phyloP scores from a whole-genome alignment of 441 rosid genomes.

The Jatropha podagrica region DNA sequence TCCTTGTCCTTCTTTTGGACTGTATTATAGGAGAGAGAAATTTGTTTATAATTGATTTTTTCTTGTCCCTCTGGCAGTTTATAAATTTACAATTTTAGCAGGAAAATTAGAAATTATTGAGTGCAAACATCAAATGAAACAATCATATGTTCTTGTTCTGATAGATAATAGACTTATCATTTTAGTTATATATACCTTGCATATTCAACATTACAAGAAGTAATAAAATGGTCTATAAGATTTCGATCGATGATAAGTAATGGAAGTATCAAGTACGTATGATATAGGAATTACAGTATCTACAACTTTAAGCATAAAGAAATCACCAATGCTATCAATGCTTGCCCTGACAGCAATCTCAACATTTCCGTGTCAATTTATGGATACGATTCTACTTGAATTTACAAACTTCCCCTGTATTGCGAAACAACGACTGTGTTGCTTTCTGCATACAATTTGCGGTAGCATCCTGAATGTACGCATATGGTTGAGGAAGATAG shows the following conservation, averaged over 20 bases:
- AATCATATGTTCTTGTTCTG: too few species aligned
- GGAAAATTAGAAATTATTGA: too few species aligned
- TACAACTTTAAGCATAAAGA: conserved; percentile 16
- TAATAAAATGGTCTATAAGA: background rate
- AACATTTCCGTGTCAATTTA: conserved; percentile 20
- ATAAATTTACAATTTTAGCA: too few species aligned
- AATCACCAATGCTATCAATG: background rate
- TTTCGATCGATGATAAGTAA: conserved; percentile 13
- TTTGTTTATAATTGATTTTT: too few species aligned
- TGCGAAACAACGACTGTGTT: conserved; percentile 19
- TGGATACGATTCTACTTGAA: conserved; percentile 31
- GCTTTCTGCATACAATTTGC: conserved; percentile 34
- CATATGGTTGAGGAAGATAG: conserved; percentile 3
- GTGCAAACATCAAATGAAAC: too few species aligned
- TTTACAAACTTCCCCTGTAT: conserved; percentile 22
- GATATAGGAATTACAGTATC: conserved; percentile 19
- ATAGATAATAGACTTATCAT: too few species aligned
- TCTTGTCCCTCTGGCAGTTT: too few species aligned
- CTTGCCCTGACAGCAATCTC: background rate
- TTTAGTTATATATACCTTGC: background rate
- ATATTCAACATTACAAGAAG: background rate
- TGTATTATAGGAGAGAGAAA: too few species aligned
- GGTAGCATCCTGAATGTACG: conserved; percentile 19
- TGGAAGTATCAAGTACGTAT: background rate
- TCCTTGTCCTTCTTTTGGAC: too few species aligned